A percentile compares a stretch with the other conserved stretches of the same genome.
phyloP scores from a whole-genome alignment of 768 basidiomycete species.

The Panaeolus cyanescens region DNA sequence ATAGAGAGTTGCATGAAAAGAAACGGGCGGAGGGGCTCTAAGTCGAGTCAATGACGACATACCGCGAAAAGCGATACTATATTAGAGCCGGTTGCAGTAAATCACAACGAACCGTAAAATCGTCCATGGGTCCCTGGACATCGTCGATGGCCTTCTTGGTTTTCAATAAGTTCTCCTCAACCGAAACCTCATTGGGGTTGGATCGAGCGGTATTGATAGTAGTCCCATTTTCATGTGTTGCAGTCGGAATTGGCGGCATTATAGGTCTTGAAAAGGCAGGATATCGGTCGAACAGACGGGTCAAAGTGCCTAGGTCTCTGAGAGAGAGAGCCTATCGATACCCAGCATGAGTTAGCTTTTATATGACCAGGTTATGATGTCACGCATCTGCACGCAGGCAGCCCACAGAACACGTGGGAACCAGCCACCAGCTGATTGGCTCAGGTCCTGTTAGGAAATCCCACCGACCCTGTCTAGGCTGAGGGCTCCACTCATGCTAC shows the following conservation, averaged over 20 bases:
- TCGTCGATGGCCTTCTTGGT: conserved; percentile 11
- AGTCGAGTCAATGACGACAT: background rate
- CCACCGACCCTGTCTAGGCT: background rate
- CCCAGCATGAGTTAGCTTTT: background rate
- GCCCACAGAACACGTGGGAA: background rate
- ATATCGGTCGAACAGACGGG: background rate
- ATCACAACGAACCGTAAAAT: conserved; percentile 17
- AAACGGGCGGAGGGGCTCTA: background rate
- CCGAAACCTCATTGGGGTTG: conserved; percentile 8
- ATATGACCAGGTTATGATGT: background rate
- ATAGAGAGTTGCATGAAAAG: background rate
- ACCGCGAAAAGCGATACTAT: background rate
- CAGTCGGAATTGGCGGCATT: background rate
- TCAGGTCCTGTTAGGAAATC: background rate
- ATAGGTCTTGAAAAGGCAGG: background rate
- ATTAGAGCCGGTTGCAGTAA: background rate
- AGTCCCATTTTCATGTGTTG: background rate
- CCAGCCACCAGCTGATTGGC: background rate
- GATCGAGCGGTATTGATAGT: background rate
- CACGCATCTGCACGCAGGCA: background rate
- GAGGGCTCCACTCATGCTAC: background rate
- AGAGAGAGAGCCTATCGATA: background rate
- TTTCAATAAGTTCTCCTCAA: conserved; percentile 4
- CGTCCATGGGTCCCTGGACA: conserved; percentile 16
- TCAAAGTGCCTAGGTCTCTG: background rate